Evolutionary conservation across 1,284 basidiomycete genomes (phyloP), one percentile per base, ranked within the genome.

Genomic region (Irpex lacteus): DNA sequence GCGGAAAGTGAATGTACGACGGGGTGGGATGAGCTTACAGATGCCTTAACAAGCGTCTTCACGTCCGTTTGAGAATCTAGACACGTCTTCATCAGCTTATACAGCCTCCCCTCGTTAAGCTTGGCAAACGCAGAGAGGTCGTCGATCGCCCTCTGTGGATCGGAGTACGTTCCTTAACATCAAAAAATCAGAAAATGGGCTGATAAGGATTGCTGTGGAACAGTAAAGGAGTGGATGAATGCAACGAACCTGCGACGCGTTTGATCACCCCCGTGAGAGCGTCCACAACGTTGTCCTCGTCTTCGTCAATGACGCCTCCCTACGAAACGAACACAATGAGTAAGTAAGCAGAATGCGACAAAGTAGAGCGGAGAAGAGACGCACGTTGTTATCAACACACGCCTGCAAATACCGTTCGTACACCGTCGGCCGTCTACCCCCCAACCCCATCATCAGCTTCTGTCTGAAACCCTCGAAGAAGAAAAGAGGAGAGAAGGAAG

Each of bases 91-190:
- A 97, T 79, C 4, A 96, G 80, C 75, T 92, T 95, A 80, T 96
- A 98, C 8, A 97, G 79, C 59, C 94, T 84, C 19, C 83, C 83
- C 70, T 98, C 95, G 74, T 98, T 98, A 47, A 90, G 78, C 65
- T 91, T 91, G 1, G 96, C 96, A 70, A 99, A 98, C 0, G 85
- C 76, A 19, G 88, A 81, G 21, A 99, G 77, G 71, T 98, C 96
- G 63, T 92, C 91, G 2, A 81, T 78, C 0, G 88, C 91, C 72
- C 93, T 93, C 50, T 86, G 81, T 0, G 85, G 80, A 61, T 98
- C 95, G 2, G 87, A 81, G 69, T 89, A 92, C 58, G 75, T 76
- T 15, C 69, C 88, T 89, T 65, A 11, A 18, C 9, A 50, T 60
- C 9, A 53, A 19, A 18, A 44, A 58, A 58, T 56, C 59, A 56